Evolutionary conservation across 2,329 filamentous ascomycete species (phyloP).

Genomic region (Arachnomyces sp.): DNA sequence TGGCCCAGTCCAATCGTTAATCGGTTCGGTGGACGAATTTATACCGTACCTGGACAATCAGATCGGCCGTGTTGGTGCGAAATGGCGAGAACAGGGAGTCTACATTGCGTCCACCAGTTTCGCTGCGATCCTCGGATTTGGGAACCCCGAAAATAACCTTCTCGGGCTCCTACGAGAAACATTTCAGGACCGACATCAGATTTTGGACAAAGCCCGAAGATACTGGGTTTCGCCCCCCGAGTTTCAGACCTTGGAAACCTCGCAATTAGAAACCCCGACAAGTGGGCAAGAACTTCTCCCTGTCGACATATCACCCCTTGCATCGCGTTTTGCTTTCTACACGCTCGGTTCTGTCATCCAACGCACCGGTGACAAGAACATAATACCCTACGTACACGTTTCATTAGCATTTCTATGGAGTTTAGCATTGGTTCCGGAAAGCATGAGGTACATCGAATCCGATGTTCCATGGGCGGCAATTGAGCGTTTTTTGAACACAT

Average conservation of each 20-base stretch:
- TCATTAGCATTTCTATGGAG: slow-evolving; percentile 46
- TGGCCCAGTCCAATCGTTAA: slow-evolving; percentile 29
- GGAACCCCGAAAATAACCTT: slow-evolving; percentile 28
- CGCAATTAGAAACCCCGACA: not conserved
- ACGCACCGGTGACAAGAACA: slow-evolving; percentile 43
- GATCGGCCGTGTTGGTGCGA: slow-evolving; percentile 38
- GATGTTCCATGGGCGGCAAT: slow-evolving; percentile 46
- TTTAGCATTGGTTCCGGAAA: slow-evolving; percentile 28
- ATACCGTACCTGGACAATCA: slow-evolving; percentile 39
- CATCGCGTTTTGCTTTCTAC: slow-evolving; percentile 33
- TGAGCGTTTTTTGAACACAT: slow-evolving; percentile 45
- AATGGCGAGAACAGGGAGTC: slow-evolving; percentile 47
- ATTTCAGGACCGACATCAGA: slow-evolving; percentile 9
- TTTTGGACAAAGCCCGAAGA: slow-evolving; percentile 16
- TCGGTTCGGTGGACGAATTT: slow-evolving; percentile 33
- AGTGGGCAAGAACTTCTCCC: slow-evolving; percentile 13
- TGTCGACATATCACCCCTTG: slow-evolving; percentile 27
- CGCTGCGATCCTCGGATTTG: slow-evolving; percentile 49
- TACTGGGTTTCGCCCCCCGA: slow-evolving; percentile 14
- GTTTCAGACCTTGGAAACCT: slow-evolving; percentile 12
- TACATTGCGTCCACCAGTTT: slow-evolving; percentile 49
- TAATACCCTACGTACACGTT: slow-evolving; percentile 48
- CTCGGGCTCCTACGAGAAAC: slow-evolving; percentile 21
- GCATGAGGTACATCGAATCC: slow-evolving; percentile 32
- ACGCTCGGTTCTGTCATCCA: slow-evolving; percentile 38